These are phyloP conservation scores for Themeda triandra DNA, from an alignment of 176 grass and related monocot species.

Conservation along the genomic window DNA sequence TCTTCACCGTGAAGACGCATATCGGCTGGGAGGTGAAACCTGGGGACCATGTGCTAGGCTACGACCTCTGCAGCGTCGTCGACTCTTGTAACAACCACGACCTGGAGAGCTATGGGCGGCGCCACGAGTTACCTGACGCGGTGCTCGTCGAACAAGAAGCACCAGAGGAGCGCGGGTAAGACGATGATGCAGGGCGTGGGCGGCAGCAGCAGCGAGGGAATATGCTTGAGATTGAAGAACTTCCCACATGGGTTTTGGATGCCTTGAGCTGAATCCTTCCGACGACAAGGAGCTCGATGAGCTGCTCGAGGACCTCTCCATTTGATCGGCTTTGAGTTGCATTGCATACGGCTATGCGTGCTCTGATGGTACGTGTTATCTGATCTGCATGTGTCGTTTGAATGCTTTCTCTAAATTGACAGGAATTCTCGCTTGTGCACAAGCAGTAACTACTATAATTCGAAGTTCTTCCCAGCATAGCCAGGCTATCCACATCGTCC, in stretches of 20 bases:
- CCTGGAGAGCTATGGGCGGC: conserved; percentile 36
- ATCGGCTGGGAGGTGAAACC: conserved; percentile 48
- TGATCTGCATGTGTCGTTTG: no score
- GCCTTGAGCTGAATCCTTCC: conserved; percentile 13
- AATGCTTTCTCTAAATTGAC: no score
- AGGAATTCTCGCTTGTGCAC: no score
- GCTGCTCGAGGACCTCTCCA: conserved; percentile 13
- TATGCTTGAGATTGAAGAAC: conserved; percentile 13
- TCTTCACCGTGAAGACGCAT: conserved; percentile 64
- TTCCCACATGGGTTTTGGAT: conserved; percentile 20
- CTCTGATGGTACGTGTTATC: background rate
- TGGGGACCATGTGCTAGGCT: conserved; percentile 55
- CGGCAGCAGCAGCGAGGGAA: background rate
- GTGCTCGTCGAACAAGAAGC: conserved; percentile 73
- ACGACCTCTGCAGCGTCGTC: conserved; percentile 44
- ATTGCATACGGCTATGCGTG: no score
- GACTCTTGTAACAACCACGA: conserved; percentile 38
- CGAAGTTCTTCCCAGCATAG: no score
- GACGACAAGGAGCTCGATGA: conserved; percentile 34
- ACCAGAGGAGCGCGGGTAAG: conserved; percentile 13
- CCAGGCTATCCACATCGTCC: no score
- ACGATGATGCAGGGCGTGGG: background rate
- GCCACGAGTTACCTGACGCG: conserved; percentile 36
- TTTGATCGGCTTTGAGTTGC: background rate
- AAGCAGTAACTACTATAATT: no score